phyloP scores from a whole-genome alignment of 768 basidiomycete genomes.

The Erythrobasidium yunnanense region DNA sequence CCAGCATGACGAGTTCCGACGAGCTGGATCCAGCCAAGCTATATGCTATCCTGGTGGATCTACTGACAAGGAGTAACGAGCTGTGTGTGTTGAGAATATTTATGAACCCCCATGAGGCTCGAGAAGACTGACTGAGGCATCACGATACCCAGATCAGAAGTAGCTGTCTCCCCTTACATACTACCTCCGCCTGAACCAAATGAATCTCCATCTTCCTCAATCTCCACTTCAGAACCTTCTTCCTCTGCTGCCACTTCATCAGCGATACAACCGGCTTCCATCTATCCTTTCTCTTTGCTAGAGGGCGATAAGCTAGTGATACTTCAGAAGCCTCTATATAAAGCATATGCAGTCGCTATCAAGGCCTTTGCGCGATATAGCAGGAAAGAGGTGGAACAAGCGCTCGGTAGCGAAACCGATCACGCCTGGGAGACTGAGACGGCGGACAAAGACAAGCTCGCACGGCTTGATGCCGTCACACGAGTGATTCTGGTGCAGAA shows the following conservation, averaged over 20 bases:
- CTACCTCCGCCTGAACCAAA: constrained; percentile 2
- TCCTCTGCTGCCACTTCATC: neutral
- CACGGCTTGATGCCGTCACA: neutral
- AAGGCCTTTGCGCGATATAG: no score
- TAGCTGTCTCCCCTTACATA: neutral
- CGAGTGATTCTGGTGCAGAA: constrained; percentile 2
- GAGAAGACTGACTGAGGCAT: neutral
- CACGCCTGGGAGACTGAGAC: neutral
- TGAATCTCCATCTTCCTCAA: neutral
- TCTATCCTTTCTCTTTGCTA: constrained; percentile 16
- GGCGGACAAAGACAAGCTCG: neutral
- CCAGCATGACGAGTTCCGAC: no score
- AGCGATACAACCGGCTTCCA: neutral
- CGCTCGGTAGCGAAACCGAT: neutral
- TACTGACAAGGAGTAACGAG: neutral
- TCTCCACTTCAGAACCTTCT: neutral
- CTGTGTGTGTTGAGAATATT: neutral
- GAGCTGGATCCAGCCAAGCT: no score
- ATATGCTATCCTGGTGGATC: neutral
- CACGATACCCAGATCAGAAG: constrained; percentile 4
- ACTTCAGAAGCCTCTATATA: constrained; percentile 21
- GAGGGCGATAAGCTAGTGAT: constrained; percentile 21
- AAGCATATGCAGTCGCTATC: neutral
- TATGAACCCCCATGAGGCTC: neutral
- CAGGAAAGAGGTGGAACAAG: no score